Percentiles rank a stretch among this genome's conserved stretches.
Evolutionary conservation across 1,284 basidiomycete species (phyloP).

Genomic region (Testicularia cyperi): DNA sequence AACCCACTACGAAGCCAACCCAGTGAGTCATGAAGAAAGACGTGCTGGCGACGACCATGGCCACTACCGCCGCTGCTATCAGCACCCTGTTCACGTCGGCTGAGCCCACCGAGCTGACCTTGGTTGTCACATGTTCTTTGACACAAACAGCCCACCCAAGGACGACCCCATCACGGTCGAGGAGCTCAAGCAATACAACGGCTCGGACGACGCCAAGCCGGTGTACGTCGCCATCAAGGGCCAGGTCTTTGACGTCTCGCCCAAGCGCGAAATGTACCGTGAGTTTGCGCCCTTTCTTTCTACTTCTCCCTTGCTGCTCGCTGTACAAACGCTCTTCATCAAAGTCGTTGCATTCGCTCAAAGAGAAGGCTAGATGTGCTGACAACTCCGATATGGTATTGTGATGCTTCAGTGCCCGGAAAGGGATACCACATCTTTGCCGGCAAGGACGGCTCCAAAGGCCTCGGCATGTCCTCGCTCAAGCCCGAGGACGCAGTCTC

Average conservation of each 20-base stretch:
- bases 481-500: conserved; percentile 83
- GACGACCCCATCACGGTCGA: conserved; percentile 73
- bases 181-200: conserved; percentile 72
- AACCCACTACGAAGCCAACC: conserved; percentile 45
- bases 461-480: conserved; percentile 72
- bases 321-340: no score
- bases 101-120: neutral
- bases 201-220: conserved; percentile 68
- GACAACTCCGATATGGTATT: no score
- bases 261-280: conserved; percentile 79
- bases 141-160: conserved; percentile 67
- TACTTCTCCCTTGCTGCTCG: no score
- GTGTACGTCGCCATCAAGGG: conserved; percentile 89
- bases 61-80: no score
- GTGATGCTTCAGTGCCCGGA: conserved; percentile 38
- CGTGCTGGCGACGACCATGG: neutral
- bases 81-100: no score
- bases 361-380: no score
- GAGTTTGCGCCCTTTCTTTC: conserved; percentile 60
- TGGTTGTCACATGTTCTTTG: neutral
- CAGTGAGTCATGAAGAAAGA: conserved; percentile 25
- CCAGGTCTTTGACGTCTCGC: conserved; percentile 76
- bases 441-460: conserved; percentile 75
- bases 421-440: conserved; percentile 65
- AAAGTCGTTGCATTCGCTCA: neutral